A percentile compares a stretch with the other conserved stretches of the same genome.
These are phyloP conservation scores for Neopestalotiopsis rosae DNA, from an alignment of 2,329 filamentous ascomycete species.

Conservation along the genomic window DNA sequence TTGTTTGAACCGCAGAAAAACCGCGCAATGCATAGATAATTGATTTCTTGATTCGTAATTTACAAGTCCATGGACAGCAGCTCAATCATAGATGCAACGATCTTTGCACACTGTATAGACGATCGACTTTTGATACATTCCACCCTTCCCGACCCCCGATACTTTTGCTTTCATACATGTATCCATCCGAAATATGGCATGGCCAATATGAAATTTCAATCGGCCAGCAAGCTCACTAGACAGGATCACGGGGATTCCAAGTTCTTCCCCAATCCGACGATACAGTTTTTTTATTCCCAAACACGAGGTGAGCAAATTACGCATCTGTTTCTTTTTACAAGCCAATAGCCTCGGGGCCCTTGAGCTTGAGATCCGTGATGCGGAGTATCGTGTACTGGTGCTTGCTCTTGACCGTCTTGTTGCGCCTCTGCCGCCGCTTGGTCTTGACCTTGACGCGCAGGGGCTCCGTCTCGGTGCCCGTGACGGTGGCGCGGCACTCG, in stretches of 20 bases:
- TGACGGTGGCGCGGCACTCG: constrained; percentile 82
- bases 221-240: no score
- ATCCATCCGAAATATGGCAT: not conserved
- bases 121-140: not conserved
- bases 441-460: constrained; percentile 80
- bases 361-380: constrained; percentile 79
- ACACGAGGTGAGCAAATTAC: no score
- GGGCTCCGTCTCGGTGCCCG: constrained; percentile 83
- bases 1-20: not conserved
- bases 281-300: no score
- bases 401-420: constrained; percentile 84
- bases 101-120: not conserved
- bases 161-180: not conserved
- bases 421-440: constrained; percentile 76
- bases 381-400: constrained; percentile 85
- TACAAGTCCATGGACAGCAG: not conserved
- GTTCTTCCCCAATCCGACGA: no score
- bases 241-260: no score
- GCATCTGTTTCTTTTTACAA: not conserved
- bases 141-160: not conserved
- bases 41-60: not conserved
- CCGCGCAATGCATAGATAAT: not conserved
- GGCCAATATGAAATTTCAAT: not conserved
- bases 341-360: constrained; percentile 15
- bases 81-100: not conserved